Evolutionary conservation across 2,329 filamentous ascomycete species (phyloP).

Genomic region (Ceratocystis ficicola): DNA sequence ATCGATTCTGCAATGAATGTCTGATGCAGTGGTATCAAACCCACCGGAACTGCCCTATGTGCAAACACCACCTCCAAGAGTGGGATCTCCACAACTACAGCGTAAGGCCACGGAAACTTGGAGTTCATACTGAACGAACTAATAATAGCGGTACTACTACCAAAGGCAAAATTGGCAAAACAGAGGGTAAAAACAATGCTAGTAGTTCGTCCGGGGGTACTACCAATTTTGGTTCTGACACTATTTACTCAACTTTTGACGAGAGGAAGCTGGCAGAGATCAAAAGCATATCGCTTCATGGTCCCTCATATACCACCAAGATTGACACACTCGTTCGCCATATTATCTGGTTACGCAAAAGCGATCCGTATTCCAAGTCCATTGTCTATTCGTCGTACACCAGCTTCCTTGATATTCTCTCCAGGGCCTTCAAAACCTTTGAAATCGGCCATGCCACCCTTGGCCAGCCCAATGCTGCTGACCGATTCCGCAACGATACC

Average conservation of each 20-base stretch:
- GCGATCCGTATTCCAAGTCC: slow-evolving; percentile 77
- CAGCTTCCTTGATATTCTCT: slow-evolving; percentile 62
- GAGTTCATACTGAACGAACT: slow-evolving; percentile 39
- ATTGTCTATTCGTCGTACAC: slow-evolving; percentile 78
- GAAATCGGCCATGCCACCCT: slow-evolving; percentile 64
- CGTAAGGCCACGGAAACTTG: slow-evolving; percentile 63
- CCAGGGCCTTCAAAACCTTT: slow-evolving; percentile 55
- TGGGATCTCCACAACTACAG: slow-evolving; percentile 75
- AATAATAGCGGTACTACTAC: slow-evolving; percentile 12
- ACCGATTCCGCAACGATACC: slow-evolving; percentile 64
- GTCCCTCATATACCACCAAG: slow-evolving; percentile 73
- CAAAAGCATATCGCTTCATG: slow-evolving; percentile 62
- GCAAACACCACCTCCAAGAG: slow-evolving; percentile 55
- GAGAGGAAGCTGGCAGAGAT: slow-evolving; percentile 63
- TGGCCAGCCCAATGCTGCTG: slow-evolving; percentile 54
- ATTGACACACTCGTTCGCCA: slow-evolving; percentile 75
- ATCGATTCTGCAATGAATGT: slow-evolving; percentile 85
- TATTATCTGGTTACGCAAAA: slow-evolving; percentile 69
- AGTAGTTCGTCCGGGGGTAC: neutral
- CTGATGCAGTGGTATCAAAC: slow-evolving; percentile 64
- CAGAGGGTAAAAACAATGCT: neutral
- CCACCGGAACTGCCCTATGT: slow-evolving; percentile 69
- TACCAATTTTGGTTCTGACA: neutral
- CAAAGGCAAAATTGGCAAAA: slow-evolving; percentile 28
- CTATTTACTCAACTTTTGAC: slow-evolving; percentile 64